A percentile compares a stretch with the other conserved stretches of the same genome.
Conservation (phyloP, 139 green algal species). For the Chlorella sorokiniana region DNA sequence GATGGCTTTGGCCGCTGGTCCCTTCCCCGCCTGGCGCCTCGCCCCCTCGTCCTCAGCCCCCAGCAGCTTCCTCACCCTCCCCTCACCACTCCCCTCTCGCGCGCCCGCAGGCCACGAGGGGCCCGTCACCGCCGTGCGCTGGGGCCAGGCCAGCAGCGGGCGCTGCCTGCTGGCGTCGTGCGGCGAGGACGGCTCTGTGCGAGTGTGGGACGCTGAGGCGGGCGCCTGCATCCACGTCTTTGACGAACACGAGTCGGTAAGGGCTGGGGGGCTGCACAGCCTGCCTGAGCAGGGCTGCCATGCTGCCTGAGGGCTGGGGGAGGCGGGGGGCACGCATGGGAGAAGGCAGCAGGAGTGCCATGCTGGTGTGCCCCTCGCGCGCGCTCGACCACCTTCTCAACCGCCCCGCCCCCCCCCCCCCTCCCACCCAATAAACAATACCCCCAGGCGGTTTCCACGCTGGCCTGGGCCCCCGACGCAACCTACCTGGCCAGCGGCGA, state of each 20-base stretch:
- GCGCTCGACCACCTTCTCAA: neutral
- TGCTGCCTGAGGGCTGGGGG: neutral
- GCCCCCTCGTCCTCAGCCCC: no score
- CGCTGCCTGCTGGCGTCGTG: slow-evolving; percentile 68
- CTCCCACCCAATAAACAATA: neutral
- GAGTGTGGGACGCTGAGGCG: slow-evolving; percentile 83
- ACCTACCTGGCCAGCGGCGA: slow-evolving; percentile 31
- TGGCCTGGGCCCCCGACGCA: slow-evolving; percentile 30
- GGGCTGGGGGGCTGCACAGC: neutral
- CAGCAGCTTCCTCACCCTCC: neutral
- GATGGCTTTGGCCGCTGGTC: no score
- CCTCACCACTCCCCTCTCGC: no score
- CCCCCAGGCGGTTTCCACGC: neutral
- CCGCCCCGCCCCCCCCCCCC: no score
- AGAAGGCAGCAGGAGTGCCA: neutral
- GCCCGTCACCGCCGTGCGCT: slow-evolving; percentile 25
- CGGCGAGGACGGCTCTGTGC: slow-evolving; percentile 89
- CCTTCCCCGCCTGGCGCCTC: no score
- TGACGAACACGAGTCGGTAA: slow-evolving; percentile 30
- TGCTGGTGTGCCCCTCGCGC: no score
- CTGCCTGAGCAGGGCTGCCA: neutral
- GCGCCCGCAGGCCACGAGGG: slow-evolving; percentile 21
- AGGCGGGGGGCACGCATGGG: neutral
- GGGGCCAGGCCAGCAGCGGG: slow-evolving; percentile 26
- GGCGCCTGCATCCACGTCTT: slow-evolving; percentile 40